Evolutionary conservation across 306 rosid species (phyloP), one percentile per base, ranked within the genome.

Genomic region (Styphnolobium japonicum): DNA sequence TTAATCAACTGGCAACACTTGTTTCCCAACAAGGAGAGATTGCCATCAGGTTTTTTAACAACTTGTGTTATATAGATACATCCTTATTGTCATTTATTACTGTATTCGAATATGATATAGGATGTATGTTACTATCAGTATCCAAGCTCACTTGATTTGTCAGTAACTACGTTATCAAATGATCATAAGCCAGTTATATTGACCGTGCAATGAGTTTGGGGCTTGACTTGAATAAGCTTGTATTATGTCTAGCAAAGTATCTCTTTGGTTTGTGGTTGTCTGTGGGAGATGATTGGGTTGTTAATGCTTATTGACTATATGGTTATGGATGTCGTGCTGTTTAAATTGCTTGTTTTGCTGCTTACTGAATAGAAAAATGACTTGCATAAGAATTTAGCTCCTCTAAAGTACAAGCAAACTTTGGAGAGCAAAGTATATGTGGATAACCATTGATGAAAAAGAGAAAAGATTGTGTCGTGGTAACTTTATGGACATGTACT

Each of bases 11-110:
- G 43, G 98, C 98, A 34, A 96, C 98, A 12, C 93, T 96, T 64
- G 98, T 96, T 73, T 96, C 98, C 77, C 96, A 96, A 84, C 97
- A 96, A 84, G 99, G 96, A 86, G 98, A 96, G 73, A 74, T 96
- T 75, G 98, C 99, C 62, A 93, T 96, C 88, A 96, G 98, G 98
- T 96, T 83, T 73, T 55, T 78, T n/a, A n/a, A n/a, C n/a, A n/a
- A 39, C 43, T 75, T 34, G 40, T 63, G 78, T 42, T 36, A 16
- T 46, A 34, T 43, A 14, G 19, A 68, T 73, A 61, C 10, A 21
- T 74, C 40, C 23, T 34, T 11, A 14, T 55, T 76, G 37, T 19
- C 40, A 40, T 43, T 52, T 42, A 42, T 75, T 55, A 16, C 61
- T 60, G 63, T 78, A 49, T 74, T 83, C 72, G 19, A 49, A 46